These are phyloP conservation scores for Punica granatum DNA, from an alignment of 345 rosid species.

Conservation along the genomic window DNA sequence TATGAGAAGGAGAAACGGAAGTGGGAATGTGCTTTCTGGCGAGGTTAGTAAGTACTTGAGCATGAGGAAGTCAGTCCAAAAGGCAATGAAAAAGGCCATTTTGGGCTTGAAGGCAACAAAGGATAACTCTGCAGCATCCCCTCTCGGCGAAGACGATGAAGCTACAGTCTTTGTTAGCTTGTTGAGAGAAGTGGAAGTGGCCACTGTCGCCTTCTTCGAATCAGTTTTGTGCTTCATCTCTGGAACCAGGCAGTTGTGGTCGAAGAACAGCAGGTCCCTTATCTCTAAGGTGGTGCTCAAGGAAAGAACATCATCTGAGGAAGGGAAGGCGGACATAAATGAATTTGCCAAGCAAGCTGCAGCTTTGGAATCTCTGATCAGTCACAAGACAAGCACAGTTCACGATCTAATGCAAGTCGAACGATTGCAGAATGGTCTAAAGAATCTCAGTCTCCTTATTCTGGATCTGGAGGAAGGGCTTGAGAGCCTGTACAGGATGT, in stretches of 20 bases:
- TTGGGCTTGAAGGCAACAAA: not conserved
- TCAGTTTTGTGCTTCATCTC: not conserved
- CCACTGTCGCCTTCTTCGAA: not conserved
- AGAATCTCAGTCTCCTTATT: slow-evolving; percentile 9
- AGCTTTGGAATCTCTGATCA: not conserved
- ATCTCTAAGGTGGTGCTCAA: not conserved
- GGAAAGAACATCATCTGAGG: not conserved
- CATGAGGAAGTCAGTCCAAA: slow-evolving; percentile 35
- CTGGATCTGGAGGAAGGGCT: slow-evolving; percentile 35
- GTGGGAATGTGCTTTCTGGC: not conserved
- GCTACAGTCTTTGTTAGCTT: not conserved
- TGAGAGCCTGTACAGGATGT: slow-evolving; percentile 25
- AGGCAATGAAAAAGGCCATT: slow-evolving; percentile 23
- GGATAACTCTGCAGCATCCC: not conserved
- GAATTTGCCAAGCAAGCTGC: slow-evolving; percentile 24
- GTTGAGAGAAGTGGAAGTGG: not conserved
- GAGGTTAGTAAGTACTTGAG: slow-evolving; percentile 32
- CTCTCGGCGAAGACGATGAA: not conserved
- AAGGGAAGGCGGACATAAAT: not conserved
- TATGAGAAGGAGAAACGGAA: slow-evolving; percentile 11
- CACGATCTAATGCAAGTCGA: not conserved
- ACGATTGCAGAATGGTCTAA: not conserved
- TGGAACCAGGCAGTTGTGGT: not conserved
- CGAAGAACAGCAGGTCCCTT: not conserved
- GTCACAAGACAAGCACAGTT: not conserved